These are phyloP conservation scores for Apophysomyces sp. DNA, from an alignment of 371 early-diverging fungal species.

Conservation along the genomic window DNA sequence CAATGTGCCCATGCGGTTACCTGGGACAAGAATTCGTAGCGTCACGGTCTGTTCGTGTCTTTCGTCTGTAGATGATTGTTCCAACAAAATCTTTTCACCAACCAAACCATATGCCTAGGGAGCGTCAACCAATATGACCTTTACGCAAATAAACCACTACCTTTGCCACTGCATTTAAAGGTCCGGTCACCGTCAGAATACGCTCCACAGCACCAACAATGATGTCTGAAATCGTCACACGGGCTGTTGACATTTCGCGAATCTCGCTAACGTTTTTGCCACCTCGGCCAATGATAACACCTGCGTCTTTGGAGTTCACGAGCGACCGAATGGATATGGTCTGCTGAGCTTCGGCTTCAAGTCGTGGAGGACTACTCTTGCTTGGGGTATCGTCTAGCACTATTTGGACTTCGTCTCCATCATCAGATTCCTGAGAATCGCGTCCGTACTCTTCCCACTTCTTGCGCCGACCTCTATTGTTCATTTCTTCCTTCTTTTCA, in stretches of 20 bases:
- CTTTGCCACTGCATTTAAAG: slow-evolving; percentile 73
- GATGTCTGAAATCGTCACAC: slow-evolving; percentile 78
- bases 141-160: slow-evolving; percentile 21
- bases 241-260: slow-evolving; percentile 72
- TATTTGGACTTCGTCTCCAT: slow-evolving; percentile 20
- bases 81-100: slow-evolving; percentile 65
- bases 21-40: slow-evolving; percentile 73
- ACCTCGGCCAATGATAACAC: slow-evolving; percentile 80
- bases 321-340: slow-evolving; percentile 67
- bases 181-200: slow-evolving; percentile 74
- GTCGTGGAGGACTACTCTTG: neutral
- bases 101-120: slow-evolving; percentile 70
- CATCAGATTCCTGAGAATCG: slow-evolving; percentile 8
- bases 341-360: neutral
- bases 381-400: slow-evolving; percentile 7
- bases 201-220: slow-evolving; percentile 74
- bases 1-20: slow-evolving; percentile 82
- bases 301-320: slow-evolving; percentile 82
- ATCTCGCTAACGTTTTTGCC: slow-evolving; percentile 83
- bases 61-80: slow-evolving; percentile 38
- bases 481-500: slow-evolving; percentile 9
- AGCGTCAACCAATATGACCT: neutral
- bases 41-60: slow-evolving; percentile 39
- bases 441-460: slow-evolving; percentile 20
- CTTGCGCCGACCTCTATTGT: slow-evolving; percentile 11